Percentiles rank a stretch among this genome's conserved stretches.
These are phyloP conservation scores for Sporobolomyces roseus DNA, from an alignment of 768 basidiomycete genomes.

Conservation along the genomic window DNA sequence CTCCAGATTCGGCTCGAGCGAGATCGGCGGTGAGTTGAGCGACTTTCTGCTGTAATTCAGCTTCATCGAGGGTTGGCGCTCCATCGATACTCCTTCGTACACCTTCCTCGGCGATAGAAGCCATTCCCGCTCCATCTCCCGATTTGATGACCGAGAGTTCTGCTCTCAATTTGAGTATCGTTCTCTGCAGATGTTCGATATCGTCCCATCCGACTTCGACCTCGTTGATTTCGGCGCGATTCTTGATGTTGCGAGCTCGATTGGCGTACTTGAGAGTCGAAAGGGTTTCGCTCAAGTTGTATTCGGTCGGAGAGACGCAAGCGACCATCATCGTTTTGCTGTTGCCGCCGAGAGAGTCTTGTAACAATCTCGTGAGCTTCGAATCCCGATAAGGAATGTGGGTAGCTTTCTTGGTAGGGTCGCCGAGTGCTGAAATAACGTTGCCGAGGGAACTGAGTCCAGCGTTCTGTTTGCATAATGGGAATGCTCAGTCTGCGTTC, in stretches of 20 bases:
- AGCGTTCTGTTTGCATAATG: slow-evolving; percentile 61
- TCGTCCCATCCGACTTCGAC: slow-evolving; percentile 99
- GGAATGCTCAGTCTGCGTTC: too few relatives aligned
- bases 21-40: slow-evolving; percentile 86
- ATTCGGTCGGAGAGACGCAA: slow-evolving; percentile 92
- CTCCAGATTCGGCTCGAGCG: slow-evolving; percentile 55
- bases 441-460: slow-evolving; percentile 94
- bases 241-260: slow-evolving; percentile 95
- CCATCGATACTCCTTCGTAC: slow-evolving; percentile 19
- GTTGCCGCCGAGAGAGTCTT: slow-evolving; percentile 97
- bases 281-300: slow-evolving; percentile 88
- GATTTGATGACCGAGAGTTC: slow-evolving; percentile 62
- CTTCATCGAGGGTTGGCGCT: slow-evolving; percentile 52
- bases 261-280: slow-evolving; percentile 96
- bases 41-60: slow-evolving; percentile 74
- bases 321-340: slow-evolving; percentile 98
- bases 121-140: slow-evolving; percentile 44
- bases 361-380: slow-evolving; percentile 88
- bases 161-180: slow-evolving; percentile 75
- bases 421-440: slow-evolving; percentile 95
- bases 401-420: slow-evolving; percentile 81
- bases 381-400: slow-evolving; percentile 98
- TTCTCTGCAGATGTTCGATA: slow-evolving; percentile 88
- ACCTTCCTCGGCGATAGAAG: slow-evolving; percentile 48
- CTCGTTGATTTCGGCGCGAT: slow-evolving; percentile 83